These are phyloP conservation scores for Warburgia ugandensis DNA, from an alignment of 164 flowering plant species.

Conservation along the genomic window DNA sequence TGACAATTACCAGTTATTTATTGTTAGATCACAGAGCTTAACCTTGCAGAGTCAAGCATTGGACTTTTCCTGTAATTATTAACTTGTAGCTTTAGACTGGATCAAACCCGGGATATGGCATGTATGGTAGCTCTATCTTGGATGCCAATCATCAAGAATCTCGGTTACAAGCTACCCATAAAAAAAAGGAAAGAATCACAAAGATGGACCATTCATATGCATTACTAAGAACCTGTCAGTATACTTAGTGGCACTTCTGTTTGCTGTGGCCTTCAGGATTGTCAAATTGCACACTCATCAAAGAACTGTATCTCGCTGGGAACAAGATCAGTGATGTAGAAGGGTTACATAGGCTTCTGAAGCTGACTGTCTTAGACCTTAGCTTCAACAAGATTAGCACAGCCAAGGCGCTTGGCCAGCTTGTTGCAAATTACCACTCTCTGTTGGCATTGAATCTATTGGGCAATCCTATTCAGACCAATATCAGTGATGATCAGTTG, in stretches of 20 bases:
- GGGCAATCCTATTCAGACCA: conserved; percentile 80
- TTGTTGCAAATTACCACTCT: conserved; percentile 79
- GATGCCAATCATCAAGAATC: too few relatives aligned
- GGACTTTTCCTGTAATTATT: too few relatives aligned
- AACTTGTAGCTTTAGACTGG: too few relatives aligned
- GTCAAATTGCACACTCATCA: conserved; percentile 68
- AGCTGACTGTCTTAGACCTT: conserved; percentile 73
- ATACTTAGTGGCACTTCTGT: not conserved
- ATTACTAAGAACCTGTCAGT: too few relatives aligned
- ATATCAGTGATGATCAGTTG: conserved; percentile 70
- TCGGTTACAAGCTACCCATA: not conserved
- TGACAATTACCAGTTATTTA: not conserved
- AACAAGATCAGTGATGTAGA: conserved; percentile 93
- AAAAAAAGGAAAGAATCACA: not conserved
- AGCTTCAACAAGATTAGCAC: conserved; percentile 97
- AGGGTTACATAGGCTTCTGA: conserved; percentile 81
- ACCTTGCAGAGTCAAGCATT: too few relatives aligned
- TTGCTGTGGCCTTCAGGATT: conserved; percentile 33
- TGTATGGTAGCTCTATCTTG: too few relatives aligned
- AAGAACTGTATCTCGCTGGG: conserved; percentile 86
- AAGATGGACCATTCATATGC: not conserved
- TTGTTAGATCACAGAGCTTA: too few relatives aligned
- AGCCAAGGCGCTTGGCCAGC: conserved; percentile 73
- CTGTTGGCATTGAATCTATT: conserved; percentile 67
- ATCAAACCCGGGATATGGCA: too few relatives aligned